A percentile compares a stretch with the other conserved stretches of the same genome.
Evolutionary conservation across 768 basidiomycete species (phyloP).

Genomic region (Pisolithus tinctorius): DNA sequence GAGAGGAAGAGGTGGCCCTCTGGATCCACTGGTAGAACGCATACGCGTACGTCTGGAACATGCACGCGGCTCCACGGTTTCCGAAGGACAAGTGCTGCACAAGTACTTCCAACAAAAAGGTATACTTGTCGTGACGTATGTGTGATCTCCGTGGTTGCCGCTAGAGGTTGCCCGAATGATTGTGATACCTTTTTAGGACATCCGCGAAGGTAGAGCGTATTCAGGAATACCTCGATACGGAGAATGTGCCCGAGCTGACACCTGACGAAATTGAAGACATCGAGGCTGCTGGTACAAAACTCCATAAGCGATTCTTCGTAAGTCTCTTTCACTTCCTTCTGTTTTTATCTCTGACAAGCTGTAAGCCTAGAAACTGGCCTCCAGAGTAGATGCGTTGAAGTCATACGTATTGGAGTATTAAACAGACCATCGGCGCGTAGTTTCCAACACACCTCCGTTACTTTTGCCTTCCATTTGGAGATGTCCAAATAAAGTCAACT

Average conservation of each 20-base stretch:
- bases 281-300: conserved; percentile 19
- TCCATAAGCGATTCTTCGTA: conserved; percentile 22
- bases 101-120: conserved; percentile 26
- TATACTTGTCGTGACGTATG: conserved; percentile 27
- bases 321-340: not conserved
- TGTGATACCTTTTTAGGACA: conserved; percentile 17
- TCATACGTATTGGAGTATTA: too few relatives aligned
- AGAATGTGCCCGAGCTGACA: conserved; percentile 22
- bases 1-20: conserved; percentile 30
- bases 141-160: not conserved
- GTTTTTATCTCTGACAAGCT: not conserved
- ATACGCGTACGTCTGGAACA: conserved; percentile 25
- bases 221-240: conserved; percentile 27
- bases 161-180: not conserved
- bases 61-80: conserved; percentile 20
- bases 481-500: too few relatives aligned
- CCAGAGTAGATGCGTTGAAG: conserved; percentile 6
- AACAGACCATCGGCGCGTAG: too few relatives aligned
- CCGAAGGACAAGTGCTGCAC: conserved; percentile 22
- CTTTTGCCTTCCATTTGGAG: too few relatives aligned
- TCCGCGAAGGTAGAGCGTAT: conserved; percentile 27
- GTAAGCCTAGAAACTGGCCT: conserved; percentile 15
- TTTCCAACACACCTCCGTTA: too few relatives aligned
- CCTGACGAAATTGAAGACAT: conserved; percentile 18
- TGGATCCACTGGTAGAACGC: conserved; percentile 31